These are phyloP conservation scores for Eutrema salsugineum DNA, from an alignment of 441 rosid species.

Conservation along the genomic window DNA sequence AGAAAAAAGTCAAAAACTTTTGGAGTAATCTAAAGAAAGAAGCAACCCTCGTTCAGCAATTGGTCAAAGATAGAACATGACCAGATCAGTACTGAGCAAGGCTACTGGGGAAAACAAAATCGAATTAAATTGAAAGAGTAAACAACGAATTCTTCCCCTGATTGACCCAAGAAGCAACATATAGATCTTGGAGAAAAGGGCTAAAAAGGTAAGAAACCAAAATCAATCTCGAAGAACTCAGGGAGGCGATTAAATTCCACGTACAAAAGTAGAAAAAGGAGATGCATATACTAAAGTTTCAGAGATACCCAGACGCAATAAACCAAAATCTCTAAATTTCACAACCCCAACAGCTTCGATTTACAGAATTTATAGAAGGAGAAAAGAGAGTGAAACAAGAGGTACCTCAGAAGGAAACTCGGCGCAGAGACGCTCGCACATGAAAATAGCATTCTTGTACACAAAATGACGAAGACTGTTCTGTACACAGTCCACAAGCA, in stretches of 20 bases:
- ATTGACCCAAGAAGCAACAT: not conserved
- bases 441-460: conserved; percentile 78
- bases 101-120: not conserved
- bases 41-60: not conserved
- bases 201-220: conserved; percentile 13
- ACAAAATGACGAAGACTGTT: conserved; percentile 88
- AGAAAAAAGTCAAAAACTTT: not conserved
- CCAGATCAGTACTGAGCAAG: conserved; percentile 5
- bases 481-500: conserved; percentile 71
- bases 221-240: conserved; percentile 24
- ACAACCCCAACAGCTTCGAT: conserved; percentile 7
- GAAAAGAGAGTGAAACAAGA: not conserved
- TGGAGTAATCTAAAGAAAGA: not conserved
- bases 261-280: not conserved
- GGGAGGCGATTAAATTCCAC: not conserved
- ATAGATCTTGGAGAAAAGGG: conserved; percentile 5
- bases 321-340: not conserved
- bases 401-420: conserved; percentile 94
- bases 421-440: conserved; percentile 96
- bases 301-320: not conserved
- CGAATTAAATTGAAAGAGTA: not conserved
- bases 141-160: not conserved
- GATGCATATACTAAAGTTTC: not conserved
- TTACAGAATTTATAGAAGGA: not conserved
- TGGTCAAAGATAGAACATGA: not conserved